Conservation (phyloP, 2,329 filamentous ascomycete species). For the Hymenoscyphus scutula region DNA sequence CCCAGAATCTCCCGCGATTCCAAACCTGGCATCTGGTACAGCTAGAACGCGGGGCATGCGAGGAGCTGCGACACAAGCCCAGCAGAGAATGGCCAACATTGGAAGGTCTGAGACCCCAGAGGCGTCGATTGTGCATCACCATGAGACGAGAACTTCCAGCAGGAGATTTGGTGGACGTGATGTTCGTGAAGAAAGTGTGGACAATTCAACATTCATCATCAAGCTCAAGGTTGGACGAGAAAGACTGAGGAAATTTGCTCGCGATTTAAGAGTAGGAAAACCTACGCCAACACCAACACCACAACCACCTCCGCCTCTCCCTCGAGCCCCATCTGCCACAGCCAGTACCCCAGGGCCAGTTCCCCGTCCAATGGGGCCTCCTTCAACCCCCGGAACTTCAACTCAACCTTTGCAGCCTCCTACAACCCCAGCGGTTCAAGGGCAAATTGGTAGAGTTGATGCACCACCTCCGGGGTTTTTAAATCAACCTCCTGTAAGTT, state of each 20-base stretch:
- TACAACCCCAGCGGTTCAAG: conserved; percentile 42
- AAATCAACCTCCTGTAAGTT: conserved; percentile 59
- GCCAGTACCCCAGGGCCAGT: conserved; percentile 45
- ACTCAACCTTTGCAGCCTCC: conserved; percentile 29
- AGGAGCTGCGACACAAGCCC: conserved; percentile 80
- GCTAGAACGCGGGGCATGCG: conserved; percentile 85
- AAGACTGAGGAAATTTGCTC: conserved; percentile 66
- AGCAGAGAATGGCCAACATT: conserved; percentile 80
- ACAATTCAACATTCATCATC: conserved; percentile 64
- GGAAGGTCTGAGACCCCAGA: conserved; percentile 90
- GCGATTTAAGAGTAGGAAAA: conserved; percentile 48
- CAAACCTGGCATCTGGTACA: conserved; percentile 67
- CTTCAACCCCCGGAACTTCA: conserved; percentile 39
- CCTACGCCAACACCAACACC: conserved; percentile 41
- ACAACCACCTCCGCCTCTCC: conserved; percentile 36
- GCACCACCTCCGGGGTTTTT: conserved; percentile 58
- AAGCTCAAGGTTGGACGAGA: conserved; percentile 72
- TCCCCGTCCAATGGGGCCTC: conserved; percentile 54
- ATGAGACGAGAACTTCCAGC: conserved; percentile 69
- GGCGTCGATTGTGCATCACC: conserved; percentile 62
- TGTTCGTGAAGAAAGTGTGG: conserved; percentile 73
- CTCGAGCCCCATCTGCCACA: conserved; percentile 44
- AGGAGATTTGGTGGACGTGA: conserved; percentile 55
- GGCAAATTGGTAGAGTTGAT: conserved; percentile 65
- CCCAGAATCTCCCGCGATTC: conserved; percentile 79